Evolutionary conservation across 768 basidiomycete species (phyloP).

Genomic region (Agrocybe praecox): DNA sequence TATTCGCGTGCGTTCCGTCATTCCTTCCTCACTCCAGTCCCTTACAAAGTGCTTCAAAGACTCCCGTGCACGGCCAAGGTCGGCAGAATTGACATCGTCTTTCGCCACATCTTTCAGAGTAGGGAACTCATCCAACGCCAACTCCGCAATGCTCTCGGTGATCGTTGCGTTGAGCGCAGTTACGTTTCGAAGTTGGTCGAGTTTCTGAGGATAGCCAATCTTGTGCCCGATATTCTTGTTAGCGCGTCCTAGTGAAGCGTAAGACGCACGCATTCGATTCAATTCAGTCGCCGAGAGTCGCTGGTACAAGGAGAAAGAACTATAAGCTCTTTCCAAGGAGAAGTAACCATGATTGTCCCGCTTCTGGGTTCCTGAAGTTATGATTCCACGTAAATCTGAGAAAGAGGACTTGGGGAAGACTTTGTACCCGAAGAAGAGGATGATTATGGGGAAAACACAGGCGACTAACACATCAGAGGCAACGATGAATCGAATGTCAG

Average conservation of each 20-base stretch:
- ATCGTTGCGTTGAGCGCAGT: conserved; percentile 40
- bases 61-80: conserved; percentile 56
- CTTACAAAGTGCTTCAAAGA: conserved; percentile 69
- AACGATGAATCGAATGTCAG: conserved; percentile 18
- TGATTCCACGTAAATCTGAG: conserved; percentile 26
- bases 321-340: conserved; percentile 45
- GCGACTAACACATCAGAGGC: conserved; percentile 40
- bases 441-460: conserved; percentile 37
- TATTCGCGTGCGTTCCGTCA: conserved; percentile 52
- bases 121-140: conserved; percentile 26
- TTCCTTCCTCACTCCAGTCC: conserved; percentile 69
- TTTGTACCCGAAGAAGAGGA: conserved; percentile 33
- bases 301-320: conserved; percentile 46
- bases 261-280: conserved; percentile 41
- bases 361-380: conserved; percentile 24
- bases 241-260: conserved; percentile 41
- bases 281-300: conserved; percentile 44
- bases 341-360: conserved; percentile 33
- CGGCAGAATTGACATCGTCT: conserved; percentile 25
- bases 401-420: conserved; percentile 25
- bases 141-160: conserved; percentile 40
- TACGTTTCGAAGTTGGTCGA: conserved; percentile 44
- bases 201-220: conserved; percentile 57
- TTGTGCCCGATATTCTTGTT: conserved; percentile 52
- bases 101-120: conserved; percentile 15